Percentiles rank a stretch among this genome's conserved stretches.
Evolutionary conservation across 2,329 filamentous ascomycete species (phyloP).

Genomic region (Ceratocystis cubensis): DNA sequence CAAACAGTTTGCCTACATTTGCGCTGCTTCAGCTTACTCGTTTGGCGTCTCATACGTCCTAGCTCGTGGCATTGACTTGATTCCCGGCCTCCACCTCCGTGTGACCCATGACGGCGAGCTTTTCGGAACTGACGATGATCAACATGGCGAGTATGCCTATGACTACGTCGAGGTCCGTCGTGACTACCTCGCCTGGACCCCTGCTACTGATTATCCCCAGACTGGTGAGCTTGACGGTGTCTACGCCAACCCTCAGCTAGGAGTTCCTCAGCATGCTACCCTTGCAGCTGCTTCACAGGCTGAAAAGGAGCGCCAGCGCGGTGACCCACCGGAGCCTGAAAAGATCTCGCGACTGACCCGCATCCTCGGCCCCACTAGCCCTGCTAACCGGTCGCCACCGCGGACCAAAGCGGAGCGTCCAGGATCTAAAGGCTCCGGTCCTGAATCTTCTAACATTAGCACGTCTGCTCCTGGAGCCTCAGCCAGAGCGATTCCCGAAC

Average conservation of each 20-base stretch:
- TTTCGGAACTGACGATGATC: slow-evolving; percentile 79
- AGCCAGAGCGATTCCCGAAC: slow-evolving; percentile 1
- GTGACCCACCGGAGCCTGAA: slow-evolving; percentile 10
- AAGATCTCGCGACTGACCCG: slow-evolving; percentile 25
- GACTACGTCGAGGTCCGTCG: slow-evolving; percentile 82
- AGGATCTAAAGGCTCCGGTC: neutral
- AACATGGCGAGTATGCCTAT: slow-evolving; percentile 81
- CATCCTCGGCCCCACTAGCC: slow-evolving; percentile 14
- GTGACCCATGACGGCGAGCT: slow-evolving; percentile 72
- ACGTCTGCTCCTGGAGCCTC: slow-evolving; percentile 6
- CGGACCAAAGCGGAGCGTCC: slow-evolving; percentile 12
- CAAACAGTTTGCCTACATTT: slow-evolving; percentile 67
- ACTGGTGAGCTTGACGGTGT: slow-evolving; percentile 36
- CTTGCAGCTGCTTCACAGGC: slow-evolving; percentile 28
- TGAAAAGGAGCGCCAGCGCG: slow-evolving; percentile 21
- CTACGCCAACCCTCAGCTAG: slow-evolving; percentile 53
- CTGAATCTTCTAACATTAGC: neutral
- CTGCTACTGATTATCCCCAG: slow-evolving; percentile 32
- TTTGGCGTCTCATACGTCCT: slow-evolving; percentile 64
- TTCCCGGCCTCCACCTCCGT: slow-evolving; percentile 67
- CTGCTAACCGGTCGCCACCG: neutral
- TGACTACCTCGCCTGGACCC: slow-evolving; percentile 81
- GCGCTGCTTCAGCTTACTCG: slow-evolving; percentile 51
- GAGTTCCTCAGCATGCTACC: slow-evolving; percentile 51
- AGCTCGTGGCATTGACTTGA: slow-evolving; percentile 60